Evolutionary conservation across 371 early-diverging fungal genomes (phyloP).

Genomic region (Globomyces sp.): DNA sequence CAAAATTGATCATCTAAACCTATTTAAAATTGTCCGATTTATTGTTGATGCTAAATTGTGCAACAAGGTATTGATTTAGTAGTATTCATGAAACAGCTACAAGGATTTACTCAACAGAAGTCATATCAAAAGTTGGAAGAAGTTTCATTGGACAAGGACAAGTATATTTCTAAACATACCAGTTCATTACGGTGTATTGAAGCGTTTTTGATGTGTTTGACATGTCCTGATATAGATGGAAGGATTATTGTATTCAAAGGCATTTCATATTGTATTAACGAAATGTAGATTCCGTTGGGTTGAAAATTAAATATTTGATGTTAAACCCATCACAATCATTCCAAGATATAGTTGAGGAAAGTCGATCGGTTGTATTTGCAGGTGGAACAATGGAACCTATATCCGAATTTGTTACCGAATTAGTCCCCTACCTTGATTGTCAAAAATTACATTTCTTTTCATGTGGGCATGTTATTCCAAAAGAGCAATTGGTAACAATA

Average conservation of each 20-base stretch:
- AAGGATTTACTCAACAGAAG: slow-evolving; percentile 29
- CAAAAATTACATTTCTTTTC: slow-evolving; percentile 60
- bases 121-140: slow-evolving; percentile 42
- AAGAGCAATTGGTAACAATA: slow-evolving; percentile 61
- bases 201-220: slow-evolving; percentile 27
- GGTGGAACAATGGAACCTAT: slow-evolving; percentile 98
- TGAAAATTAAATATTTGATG: slow-evolving; percentile 56
- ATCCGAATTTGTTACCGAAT: slow-evolving; percentile 40
- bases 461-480: slow-evolving; percentile 79
- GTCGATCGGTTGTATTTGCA: slow-evolving; percentile 82
- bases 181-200: slow-evolving; percentile 15
- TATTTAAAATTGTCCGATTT: slow-evolving; percentile 76
- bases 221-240: slow-evolving; percentile 67
- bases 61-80: slow-evolving; percentile 43
- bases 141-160: slow-evolving; percentile 40
- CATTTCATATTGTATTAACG: too few relatives aligned
- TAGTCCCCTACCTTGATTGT: slow-evolving; percentile 52
- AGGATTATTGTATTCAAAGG: slow-evolving; percentile 53
- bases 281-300: neutral
- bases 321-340: slow-evolving; percentile 84
- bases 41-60: slow-evolving; percentile 71
- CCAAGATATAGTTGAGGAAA: slow-evolving; percentile 72
- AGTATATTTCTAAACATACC: slow-evolving; percentile 24
- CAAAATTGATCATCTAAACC: slow-evolving; percentile 78
- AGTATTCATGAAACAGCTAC: slow-evolving; percentile 16